Evolutionary conservation across 192 early-diverging fungal species (phyloP).

Genomic region (Allomyces javanicus): DNA sequence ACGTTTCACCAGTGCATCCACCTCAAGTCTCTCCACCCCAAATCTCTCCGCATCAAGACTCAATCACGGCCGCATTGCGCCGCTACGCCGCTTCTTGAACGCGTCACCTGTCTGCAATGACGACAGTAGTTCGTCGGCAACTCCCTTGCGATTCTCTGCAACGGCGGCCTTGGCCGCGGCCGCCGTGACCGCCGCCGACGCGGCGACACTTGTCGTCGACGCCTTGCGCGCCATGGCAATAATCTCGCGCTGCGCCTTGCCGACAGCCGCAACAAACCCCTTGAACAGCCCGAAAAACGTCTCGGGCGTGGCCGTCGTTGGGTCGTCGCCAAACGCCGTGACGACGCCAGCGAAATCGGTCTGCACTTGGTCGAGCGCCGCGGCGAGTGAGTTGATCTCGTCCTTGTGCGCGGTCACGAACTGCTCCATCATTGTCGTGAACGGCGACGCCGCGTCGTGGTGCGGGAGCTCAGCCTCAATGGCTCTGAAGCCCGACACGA

Average conservation of each 20-base stretch:
- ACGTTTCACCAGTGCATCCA: too few species aligned
- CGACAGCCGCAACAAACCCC: background rate
- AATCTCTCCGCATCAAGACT: too few species aligned
- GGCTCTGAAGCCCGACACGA: background rate
- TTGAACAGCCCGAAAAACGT: conserved; percentile 2
- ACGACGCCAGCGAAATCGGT: background rate
- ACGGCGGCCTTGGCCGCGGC: background rate
- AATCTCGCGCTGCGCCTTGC: background rate
- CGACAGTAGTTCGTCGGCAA: background rate
- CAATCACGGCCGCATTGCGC: background rate
- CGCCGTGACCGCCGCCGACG: background rate
- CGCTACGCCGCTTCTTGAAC: background rate
- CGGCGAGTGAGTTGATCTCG: background rate
- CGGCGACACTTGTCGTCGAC: background rate
- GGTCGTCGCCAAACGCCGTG: conserved; percentile 1
- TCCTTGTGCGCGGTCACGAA: background rate
- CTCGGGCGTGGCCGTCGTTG: conserved; percentile 1
- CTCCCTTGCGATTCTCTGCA: background rate
- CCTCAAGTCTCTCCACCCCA: too few species aligned
- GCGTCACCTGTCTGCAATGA: background rate
- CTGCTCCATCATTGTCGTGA: background rate
- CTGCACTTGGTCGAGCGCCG: background rate
- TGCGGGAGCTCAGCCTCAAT: background rate
- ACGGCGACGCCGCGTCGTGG: background rate
- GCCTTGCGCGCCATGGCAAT: background rate